Evolutionary conservation across 257 asterid genomes (phyloP).

Genomic region (Haberlea rhodopensis): DNA sequence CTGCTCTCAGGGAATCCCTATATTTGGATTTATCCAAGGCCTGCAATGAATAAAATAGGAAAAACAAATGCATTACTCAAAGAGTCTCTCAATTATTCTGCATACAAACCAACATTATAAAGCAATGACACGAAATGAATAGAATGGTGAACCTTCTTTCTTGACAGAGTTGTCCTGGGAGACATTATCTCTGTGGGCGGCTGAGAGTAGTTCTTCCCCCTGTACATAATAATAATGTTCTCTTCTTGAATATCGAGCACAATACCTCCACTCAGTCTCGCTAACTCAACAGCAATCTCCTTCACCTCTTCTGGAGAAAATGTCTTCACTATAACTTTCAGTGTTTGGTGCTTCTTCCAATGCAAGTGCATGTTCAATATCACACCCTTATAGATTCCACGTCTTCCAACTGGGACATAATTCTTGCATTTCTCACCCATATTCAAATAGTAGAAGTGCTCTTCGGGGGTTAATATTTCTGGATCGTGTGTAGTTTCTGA

Average conservation of each 20-base stretch:
- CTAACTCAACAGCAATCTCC: constrained; percentile 86
- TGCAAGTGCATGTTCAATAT: constrained; percentile 98
- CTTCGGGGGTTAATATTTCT: constrained; percentile 96
- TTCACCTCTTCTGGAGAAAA: constrained; percentile 85
- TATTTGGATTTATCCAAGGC: constrained; percentile 95
- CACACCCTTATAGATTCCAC: constrained; percentile 93
- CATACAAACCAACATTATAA: background rate
- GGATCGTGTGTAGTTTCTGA: constrained; percentile 85
- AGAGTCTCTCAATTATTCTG: constrained; percentile 19
- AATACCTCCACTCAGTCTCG: constrained; percentile 91
- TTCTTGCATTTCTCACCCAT: constrained; percentile 95
- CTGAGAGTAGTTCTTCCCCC: constrained; percentile 95
- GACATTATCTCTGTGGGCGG: constrained; percentile 99
- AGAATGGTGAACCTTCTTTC: constrained; percentile 92
- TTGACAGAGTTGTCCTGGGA: constrained; percentile 76
- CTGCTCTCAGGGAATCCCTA: constrained; percentile 82
- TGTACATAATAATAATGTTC: constrained; percentile 75
- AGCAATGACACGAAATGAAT: constrained; percentile 1
- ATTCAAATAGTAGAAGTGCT: constrained; percentile 89
- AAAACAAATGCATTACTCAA: constrained; percentile 17
- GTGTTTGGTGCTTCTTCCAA: constrained; percentile 97
- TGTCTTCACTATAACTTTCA: constrained; percentile 85
- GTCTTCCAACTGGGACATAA: constrained; percentile 94
- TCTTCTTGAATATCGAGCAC: constrained; percentile 92
- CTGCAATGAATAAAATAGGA: constrained; percentile 39